Conservation (phyloP, 192 early-diverging fungal species). For the Lobosporangium transversale region DNA sequence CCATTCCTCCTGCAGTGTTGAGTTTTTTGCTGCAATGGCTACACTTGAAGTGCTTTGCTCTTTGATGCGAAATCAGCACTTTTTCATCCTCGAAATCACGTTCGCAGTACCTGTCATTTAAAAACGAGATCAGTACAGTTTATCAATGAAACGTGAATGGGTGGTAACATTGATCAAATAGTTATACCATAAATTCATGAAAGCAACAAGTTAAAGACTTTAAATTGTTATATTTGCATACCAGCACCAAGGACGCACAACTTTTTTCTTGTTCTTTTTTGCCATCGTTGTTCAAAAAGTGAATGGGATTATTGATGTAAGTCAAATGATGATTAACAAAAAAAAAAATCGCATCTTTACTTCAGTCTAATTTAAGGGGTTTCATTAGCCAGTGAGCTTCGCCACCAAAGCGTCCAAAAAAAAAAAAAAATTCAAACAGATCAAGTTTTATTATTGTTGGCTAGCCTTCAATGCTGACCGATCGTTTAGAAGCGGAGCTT, state of each 20-base stretch:
- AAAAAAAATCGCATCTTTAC: no score
- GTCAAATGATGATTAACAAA: no score
- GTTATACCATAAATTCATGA: conserved; percentile 4
- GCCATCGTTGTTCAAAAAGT: conserved; percentile 39
- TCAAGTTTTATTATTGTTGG: conserved; percentile 29
- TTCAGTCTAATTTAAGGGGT: no score
- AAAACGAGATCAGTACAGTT: neutral
- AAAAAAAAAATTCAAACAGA: conserved; percentile 9
- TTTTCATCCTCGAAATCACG: conserved; percentile 96
- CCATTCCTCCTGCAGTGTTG: conserved; percentile 91
- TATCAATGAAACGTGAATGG: neutral
- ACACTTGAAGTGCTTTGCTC: conserved; percentile 96
- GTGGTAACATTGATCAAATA: neutral
- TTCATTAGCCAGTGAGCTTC: no score
- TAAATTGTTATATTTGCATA: conserved; percentile 44
- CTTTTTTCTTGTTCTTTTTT: conserved; percentile 77
- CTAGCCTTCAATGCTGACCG: conserved; percentile 11
- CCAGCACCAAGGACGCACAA: conserved; percentile 82
- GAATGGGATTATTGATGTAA: no score
- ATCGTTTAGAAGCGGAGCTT: conserved; percentile 97
- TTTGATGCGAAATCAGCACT: conserved; percentile 92
- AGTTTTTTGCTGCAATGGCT: conserved; percentile 83
- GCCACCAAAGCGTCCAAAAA: neutral
- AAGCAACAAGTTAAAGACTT: no score
- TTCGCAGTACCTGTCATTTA: conserved; percentile 85